phyloP scores from a whole-genome alignment of 768 basidiomycete genomes.

The Auriculariales sp. region DNA sequence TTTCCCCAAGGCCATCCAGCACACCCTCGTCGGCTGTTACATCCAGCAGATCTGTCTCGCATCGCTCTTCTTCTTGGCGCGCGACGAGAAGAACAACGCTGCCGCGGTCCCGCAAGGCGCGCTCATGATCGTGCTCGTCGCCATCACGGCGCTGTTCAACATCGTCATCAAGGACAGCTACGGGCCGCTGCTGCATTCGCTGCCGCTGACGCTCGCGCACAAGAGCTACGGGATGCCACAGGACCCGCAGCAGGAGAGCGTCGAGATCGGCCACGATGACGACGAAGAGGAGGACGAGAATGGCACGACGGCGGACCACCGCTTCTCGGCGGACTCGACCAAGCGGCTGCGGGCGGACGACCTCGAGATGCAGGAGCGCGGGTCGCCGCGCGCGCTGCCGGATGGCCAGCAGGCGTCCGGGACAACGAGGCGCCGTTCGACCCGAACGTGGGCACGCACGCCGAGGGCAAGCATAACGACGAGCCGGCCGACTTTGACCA shows the following conservation, averaged over 20 bases:
- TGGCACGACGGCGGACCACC: slow-evolving; percentile 8
- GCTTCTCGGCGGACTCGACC: slow-evolving; percentile 1
- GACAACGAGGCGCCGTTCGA: background rate
- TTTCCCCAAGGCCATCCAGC: slow-evolving; percentile 89
- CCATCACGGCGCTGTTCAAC: slow-evolving; percentile 69
- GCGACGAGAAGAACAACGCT: slow-evolving; percentile 33
- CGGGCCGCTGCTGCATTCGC: slow-evolving; percentile 53
- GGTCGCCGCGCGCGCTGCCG: slow-evolving; percentile 1
- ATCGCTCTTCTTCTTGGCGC: slow-evolving; percentile 83
- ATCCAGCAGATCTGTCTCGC: slow-evolving; percentile 75
- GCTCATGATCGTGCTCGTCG: slow-evolving; percentile 74
- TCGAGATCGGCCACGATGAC: slow-evolving; percentile 5
- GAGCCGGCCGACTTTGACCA: slow-evolving; percentile 51
- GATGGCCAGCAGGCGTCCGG: background rate
- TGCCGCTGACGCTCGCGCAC: slow-evolving; percentile 71
- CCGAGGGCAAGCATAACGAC: slow-evolving; percentile 13
- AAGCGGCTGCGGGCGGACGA: slow-evolving; percentile 8
- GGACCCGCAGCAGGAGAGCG: slow-evolving; percentile 6
- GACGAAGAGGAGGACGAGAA: slow-evolving; percentile 8
- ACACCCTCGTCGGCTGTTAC: slow-evolving; percentile 89
- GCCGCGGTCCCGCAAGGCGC: slow-evolving; percentile 61
- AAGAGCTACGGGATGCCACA: slow-evolving; percentile 32
- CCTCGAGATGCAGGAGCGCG: too few species aligned
- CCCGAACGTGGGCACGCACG: background rate
- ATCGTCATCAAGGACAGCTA: slow-evolving; percentile 65